Base-by-base conservation (phyloP, 2,329 filamentous ascomycete species). In the Alternaria solani region DNA sequence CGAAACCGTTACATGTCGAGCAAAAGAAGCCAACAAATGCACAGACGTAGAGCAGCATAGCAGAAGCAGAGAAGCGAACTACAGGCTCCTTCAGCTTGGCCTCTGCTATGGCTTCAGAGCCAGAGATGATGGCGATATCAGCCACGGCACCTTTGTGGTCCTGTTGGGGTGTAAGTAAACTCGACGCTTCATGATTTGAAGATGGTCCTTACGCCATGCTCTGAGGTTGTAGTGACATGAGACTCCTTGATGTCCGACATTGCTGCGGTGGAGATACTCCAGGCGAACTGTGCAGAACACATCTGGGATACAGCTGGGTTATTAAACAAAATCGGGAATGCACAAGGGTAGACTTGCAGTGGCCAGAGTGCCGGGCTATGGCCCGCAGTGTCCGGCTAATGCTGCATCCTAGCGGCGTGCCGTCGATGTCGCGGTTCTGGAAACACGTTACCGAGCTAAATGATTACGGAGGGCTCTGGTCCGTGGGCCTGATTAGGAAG, bases 1-100 rank as follows among this genome's bases (percentile, higher is more conserved):
- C 86, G 63, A 85, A 88, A 28, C 86, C 86, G 71, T 87, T 86
- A 80, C 84, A 83, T 8, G 83, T 86, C 25, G 82, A 84, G 61
- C 78, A 80, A 63, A 81, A 78, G 68, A 80, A 82, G 32, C 78
- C 80, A 14, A 62, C 55, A 39, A 72, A 56, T 25, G 63, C 60
- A 44, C 66, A 70, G 16, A 69, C 41, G 51, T 67, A 71, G 8
- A 75, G 69, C 36, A 70, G 59, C 23, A 76, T 51, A 18, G 68
- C 63, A 43, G 57, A 57, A 8, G 20, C 18, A 38, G 57, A 64
- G 54, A 73, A 70, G 6, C 52, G 47, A 3, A 34, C 55, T 1
- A 83, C 81, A 8, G 83, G 82, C 68, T 87, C 85, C 74, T 84
- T 83, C 68, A 85, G 70, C 73, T 84, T 79, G 23, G 86, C 86